phyloP scores from a whole-genome alignment of 805 yeast genomes.

The Cyberlindnera subsufficiens region DNA sequence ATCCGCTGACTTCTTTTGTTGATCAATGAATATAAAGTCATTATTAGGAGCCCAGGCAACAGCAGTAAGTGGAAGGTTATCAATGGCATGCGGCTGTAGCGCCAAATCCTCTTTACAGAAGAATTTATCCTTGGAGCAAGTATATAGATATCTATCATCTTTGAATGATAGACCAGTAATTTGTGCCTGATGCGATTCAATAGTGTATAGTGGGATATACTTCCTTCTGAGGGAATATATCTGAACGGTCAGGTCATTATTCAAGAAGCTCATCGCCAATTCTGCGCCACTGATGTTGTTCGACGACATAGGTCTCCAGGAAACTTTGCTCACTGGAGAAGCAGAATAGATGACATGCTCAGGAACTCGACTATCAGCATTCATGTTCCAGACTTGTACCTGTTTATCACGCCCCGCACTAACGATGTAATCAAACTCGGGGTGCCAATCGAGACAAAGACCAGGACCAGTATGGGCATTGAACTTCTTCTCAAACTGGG shows the following conservation, averaged over 20 bases:
- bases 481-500: constrained; percentile 58
- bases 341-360: constrained; percentile 70
- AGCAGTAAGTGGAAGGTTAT: constrained; percentile 45
- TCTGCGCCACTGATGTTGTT: constrained; percentile 48
- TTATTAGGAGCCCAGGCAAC: constrained; percentile 54
- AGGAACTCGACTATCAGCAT: constrained; percentile 41
- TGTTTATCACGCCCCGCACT: constrained; percentile 93
- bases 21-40: constrained; percentile 46
- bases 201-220: constrained; percentile 57
- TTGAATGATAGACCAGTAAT: constrained; percentile 56
- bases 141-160: constrained; percentile 38
- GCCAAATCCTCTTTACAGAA: constrained; percentile 44
- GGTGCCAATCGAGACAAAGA: constrained; percentile 82
- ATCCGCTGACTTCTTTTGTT: constrained; percentile 24
- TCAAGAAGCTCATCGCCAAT: constrained; percentile 67
- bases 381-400: constrained; percentile 70
- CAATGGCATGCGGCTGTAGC: constrained; percentile 36
- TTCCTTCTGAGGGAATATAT: constrained; percentile 68
- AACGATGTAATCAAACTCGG: constrained; percentile 68
- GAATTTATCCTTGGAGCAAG: constrained; percentile 45
- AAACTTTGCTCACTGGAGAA: constrained; percentile 70
- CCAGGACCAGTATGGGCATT: constrained; percentile 94
- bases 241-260: constrained; percentile 60
- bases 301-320: constrained; percentile 49
- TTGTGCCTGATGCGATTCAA: constrained; percentile 42